Evolutionary conservation across 352 stramenopile genomes (phyloP), one percentile per base, ranked within the genome.

Genomic region (Phytophthora tentaculata): DNA sequence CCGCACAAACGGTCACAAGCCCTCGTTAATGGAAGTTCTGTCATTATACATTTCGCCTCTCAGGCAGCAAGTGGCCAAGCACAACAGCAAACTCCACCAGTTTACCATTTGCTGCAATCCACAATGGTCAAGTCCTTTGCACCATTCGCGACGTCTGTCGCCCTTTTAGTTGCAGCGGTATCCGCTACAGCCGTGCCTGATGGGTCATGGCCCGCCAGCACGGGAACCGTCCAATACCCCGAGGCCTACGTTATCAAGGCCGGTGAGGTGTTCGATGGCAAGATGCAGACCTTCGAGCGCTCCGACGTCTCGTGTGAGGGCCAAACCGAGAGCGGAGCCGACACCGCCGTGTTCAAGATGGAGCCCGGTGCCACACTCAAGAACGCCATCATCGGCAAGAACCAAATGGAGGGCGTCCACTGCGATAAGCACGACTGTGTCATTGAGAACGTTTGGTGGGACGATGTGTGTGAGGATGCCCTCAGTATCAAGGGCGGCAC

Each of bases 1-100:
- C 12, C 24, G 35, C 28, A 59, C 49, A 57, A 59, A 66, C 58
- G 13, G 58, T 45, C 58, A 66, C 49, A 45, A 32, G 14, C 12
- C 35, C 13, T 32, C 17, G 32, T 39, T 39, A 10, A 14, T 39
- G 9, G 32, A 9, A 39, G 32, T 14, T 39, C 7, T 39, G 32
- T 39, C 32, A 14, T 39, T 39, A 10, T 14, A 14, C 32, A 39
- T 16, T 39, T 39, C 14, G 32, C 5, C 32, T 39, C 10, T 39
- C 6, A 39, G 10, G 32, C 32, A 39, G 32, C 32, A 39, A 39
- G 32, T 39, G 32, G 32, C 14, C 32, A 39, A 32, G 26, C 26
- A 32, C 8, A 3, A 3, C 26, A 3, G 26, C 26, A 3, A 32
- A 32, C 26, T n/a, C n/a, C n/a, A n/a, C n/a, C n/a, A n/a, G n/a